A percentile compares a stretch with the other conserved stretches of the same genome.
These are phyloP conservation scores for Xylaria intraflava DNA, from an alignment of 495 filamentous ascomycete species.

Conservation along the genomic window DNA sequence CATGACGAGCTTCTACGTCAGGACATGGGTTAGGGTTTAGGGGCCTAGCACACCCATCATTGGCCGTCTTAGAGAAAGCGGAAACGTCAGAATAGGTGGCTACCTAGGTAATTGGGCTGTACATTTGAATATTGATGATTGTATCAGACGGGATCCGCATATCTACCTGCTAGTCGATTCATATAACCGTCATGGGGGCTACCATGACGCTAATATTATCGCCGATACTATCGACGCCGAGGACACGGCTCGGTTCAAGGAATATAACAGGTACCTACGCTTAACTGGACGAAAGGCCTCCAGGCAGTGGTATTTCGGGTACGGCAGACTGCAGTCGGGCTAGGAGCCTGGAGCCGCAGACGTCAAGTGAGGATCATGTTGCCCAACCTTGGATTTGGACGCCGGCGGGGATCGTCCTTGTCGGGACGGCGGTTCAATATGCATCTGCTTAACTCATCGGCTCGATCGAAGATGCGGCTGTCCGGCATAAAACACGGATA, in stretches of 20 bases:
- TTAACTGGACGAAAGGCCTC: not conserved
- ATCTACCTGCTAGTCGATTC: not conserved
- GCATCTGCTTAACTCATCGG: not conserved
- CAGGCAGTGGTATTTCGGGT: not conserved
- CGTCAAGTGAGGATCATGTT: constrained; percentile 8
- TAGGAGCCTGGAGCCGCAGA: not conserved
- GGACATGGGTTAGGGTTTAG: not conserved
- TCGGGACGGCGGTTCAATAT: not conserved
- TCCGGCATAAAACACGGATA: not conserved
- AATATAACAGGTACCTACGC: not conserved
- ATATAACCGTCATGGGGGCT: constrained; percentile 5
- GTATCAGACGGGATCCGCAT: not conserved
- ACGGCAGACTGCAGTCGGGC: not conserved
- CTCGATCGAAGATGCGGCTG: not conserved
- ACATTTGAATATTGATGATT: too few relatives aligned
- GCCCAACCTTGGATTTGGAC: not conserved
- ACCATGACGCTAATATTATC: not conserved
- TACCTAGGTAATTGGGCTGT: too few relatives aligned
- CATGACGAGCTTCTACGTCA: constrained; percentile 2
- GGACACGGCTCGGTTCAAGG: constrained; percentile 3
- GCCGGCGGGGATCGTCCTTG: not conserved
- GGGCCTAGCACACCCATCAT: not conserved
- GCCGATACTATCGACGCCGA: not conserved
- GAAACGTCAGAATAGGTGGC: too few relatives aligned
- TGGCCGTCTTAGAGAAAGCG: not conserved